Evolutionary conservation across 345 rosid genomes (phyloP).

Genomic region (Eucalyptus victrix): DNA sequence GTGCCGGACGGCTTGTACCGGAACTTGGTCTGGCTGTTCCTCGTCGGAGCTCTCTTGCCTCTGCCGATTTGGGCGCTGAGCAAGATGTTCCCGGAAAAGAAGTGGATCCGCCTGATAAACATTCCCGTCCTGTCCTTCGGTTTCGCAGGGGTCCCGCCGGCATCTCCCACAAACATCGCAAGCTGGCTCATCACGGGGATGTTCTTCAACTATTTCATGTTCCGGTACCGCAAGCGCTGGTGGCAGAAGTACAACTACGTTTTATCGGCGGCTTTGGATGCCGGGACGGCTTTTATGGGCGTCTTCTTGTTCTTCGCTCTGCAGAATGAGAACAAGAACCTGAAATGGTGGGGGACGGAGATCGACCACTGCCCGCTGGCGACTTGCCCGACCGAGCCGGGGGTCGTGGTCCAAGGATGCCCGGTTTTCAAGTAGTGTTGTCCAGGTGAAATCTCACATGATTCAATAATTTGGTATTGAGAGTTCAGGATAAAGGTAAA

Average conservation of each 20-base stretch:
- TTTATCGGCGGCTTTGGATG: conserved; percentile 87
- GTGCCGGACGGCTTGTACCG: conserved; percentile 85
- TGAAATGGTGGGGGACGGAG: conserved; percentile 88
- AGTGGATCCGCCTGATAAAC: conserved; percentile 89
- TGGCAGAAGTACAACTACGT: conserved; percentile 97
- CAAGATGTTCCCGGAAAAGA: conserved; percentile 73
- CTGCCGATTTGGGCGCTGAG: conserved; percentile 74
- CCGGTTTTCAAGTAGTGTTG: conserved; percentile 25
- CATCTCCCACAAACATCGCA: conserved; percentile 83
- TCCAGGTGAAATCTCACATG: neutral
- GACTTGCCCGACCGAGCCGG: conserved; percentile 78
- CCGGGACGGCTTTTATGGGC: conserved; percentile 97
- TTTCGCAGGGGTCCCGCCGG: conserved; percentile 93
- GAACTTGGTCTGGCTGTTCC: conserved; percentile 85
- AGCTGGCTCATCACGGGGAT: conserved; percentile 91
- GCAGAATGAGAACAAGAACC: conserved; percentile 41
- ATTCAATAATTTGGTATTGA: neutral
- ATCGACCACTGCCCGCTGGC: conserved; percentile 88
- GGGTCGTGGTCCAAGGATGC: conserved; percentile 50
- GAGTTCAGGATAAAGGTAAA: neutral
- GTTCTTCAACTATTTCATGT: conserved; percentile 85
- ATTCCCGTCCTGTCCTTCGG: conserved; percentile 89
- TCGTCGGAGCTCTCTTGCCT: conserved; percentile 77
- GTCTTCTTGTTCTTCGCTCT: conserved; percentile 77
- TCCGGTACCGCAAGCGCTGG: conserved; percentile 74